Percentiles rank a stretch among this genome's conserved stretches.
Evolutionary conservation across 768 basidiomycete species (phyloP).

Genomic region (Exidia glandulosa): DNA sequence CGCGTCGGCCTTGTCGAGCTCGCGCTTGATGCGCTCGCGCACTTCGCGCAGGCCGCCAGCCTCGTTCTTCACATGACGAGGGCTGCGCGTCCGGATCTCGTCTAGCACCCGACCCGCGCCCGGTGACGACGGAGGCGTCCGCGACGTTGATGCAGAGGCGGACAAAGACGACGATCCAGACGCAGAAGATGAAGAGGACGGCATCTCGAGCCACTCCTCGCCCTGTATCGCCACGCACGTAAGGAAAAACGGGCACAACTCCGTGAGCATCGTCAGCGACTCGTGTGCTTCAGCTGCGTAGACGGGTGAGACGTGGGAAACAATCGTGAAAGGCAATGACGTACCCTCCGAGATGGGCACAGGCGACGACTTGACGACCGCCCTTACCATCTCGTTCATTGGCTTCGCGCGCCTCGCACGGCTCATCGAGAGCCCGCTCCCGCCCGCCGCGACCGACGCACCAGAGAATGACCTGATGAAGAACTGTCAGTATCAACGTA

Average conservation of each 20-base stretch:
- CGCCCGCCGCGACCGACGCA: slow-evolving; percentile 36
- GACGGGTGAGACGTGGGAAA: neutral
- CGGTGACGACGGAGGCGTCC: slow-evolving; percentile 10
- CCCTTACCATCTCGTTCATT: slow-evolving; percentile 49
- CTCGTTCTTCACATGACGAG: slow-evolving; percentile 58
- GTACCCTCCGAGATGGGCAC: slow-evolving; percentile 54
- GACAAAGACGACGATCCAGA: slow-evolving; percentile 9
- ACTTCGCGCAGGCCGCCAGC: slow-evolving; percentile 68
- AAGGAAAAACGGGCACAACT: slow-evolving; percentile 74
- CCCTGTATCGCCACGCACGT: slow-evolving; percentile 49
- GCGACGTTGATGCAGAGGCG: slow-evolving; percentile 26
- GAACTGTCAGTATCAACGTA: neutral
- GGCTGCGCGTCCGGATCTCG: slow-evolving; percentile 57
- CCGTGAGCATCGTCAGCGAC: slow-evolving; percentile 52
- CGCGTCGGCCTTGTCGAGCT: slow-evolving; percentile 38
- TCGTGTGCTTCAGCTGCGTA: slow-evolving; percentile 59
- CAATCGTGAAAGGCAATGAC: neutral
- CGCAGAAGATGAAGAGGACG: slow-evolving; percentile 15
- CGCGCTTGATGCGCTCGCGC: slow-evolving; percentile 67
- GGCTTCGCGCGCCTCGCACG: slow-evolving; percentile 68
- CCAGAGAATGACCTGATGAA: slow-evolving; percentile 58
- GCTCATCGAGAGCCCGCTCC: slow-evolving; percentile 3
- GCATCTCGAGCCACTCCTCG: slow-evolving; percentile 43
- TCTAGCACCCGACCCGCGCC: slow-evolving; percentile 48
- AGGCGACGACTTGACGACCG: slow-evolving; percentile 70